Conservation (phyloP, 345 rosid species). For the thale cress (Arabidopsis thaliana) region TAIR10.1 NC_003070.9:3669501-3670000, state of each 20-base stretch:
- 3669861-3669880: background rate
- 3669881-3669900: background rate
- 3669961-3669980: background rate
- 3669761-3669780: background rate
- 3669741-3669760: conserved; percentile 53
- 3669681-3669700: conserved; percentile 77
- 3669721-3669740: conserved; percentile 63
- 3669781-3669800: too few species aligned
- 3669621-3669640: conserved; percentile 45
- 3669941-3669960: background rate
- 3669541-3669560: background rate
- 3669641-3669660: conserved; percentile 52
- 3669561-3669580: background rate
- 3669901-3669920: too few species aligned
- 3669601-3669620: conserved; percentile 59
- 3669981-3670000: background rate
- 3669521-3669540: background rate
- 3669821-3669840: background rate
- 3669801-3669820: background rate
- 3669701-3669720: conserved; percentile 53
- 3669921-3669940: background rate
- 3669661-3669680: conserved; percentile 77
- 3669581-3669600: conserved; percentile 54
- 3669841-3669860: background rate
- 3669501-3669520: background rate